Base-by-base conservation (phyloP, 768 basidiomycete species). In the Xanthoconium stramineum region DNA sequence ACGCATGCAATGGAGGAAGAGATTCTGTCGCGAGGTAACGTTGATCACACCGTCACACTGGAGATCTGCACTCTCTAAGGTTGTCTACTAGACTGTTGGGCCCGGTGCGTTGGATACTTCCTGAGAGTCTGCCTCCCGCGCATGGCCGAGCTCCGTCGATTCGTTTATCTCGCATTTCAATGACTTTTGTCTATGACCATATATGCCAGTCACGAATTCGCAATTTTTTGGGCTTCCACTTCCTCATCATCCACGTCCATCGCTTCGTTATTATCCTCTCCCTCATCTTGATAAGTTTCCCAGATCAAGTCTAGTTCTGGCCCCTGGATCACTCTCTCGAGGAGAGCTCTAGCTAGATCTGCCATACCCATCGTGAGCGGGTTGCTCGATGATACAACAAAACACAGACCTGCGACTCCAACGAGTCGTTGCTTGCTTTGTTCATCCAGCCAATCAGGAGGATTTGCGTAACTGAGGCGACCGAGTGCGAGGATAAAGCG, bases 401-500 rank as follows among this genome's bases (percentile, higher is more conserved):
- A 51, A 17, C 19, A 65, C 78, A 47, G 65, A 84, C 87, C 84
- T 61, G 75, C 72, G 35, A 83, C 70, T 29, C 70, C 65, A 59
- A 76, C 76, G 40, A 85, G 63, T 44, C 79, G 77, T 20, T 67
- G 64, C 53, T 72, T 75, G 15, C 71, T 66, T 46, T 74, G 66
- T 15, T 56, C 53, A 24, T 76, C 71, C 33, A 87, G 67, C 83
- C 85, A 88, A 43, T 80, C 76, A 15, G 86, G 86, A 12, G 81
- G 74, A 45, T 83, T 84, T 7, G 86, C 83, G 56, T 83, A 91
- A 53, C 85, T 83, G 46, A 94, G 72, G 58, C 90, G 79, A 38
- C 91, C 88, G 52, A 94, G 81, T 1, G 84, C 82, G n/a, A 91
- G 83, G 30, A 85, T 81, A 65, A 91, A 91, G 66, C 84, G 78